Evolutionary conservation across 148 eudicot genomes (phyloP), one percentile per base, ranked within the genome.

Genomic region (Bassia scoparia): DNA sequence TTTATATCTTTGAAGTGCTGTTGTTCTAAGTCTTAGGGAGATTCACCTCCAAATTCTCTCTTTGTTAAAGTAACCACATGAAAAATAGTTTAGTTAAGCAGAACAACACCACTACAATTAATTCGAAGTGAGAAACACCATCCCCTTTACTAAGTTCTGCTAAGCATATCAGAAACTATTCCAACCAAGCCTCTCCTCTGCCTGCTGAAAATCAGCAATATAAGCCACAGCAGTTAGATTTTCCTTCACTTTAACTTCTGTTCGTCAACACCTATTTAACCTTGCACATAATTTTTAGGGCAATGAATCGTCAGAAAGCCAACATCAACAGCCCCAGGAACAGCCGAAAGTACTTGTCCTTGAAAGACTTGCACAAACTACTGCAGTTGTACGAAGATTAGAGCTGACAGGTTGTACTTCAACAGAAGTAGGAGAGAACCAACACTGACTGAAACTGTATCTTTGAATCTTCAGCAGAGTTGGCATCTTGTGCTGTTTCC

Each of bases 121-220:
- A 96, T 85, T 96, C 99, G 79, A 92, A 96, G 31, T 96, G 92
- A 37, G 99, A 96, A 60, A 96, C 96, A 69, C 99, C 96, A 79
- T 88, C 97, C 48, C 91, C 97, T 80, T 89, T 92, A 82, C 86
- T 85, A 49, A 96, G 87, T 82, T 96, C 99, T 8, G 69, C 78
- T 62, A 96, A n/a, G 87, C 90, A 96, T 92, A 75, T 87, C 96
- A 65, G 87, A 75, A 75, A 96, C 81, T 74, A 86, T 89, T 61
- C 79, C 82, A 74, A 83, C 84, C 74, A 96, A 86, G 70, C 83
- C 73, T 89, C 99, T 79, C 92, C 97, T 77, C 90, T 87, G 78
- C 87, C 83, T 59, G 84, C 79, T 48, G 89, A 86, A 62, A 70
- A 67, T 92, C 94, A 43, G 68, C 72, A 75, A 81, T 62, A 18